Base-by-base conservation (phyloP, 768 basidiomycete genomes). In the Chalciporus sphaerocephalus region DNA sequence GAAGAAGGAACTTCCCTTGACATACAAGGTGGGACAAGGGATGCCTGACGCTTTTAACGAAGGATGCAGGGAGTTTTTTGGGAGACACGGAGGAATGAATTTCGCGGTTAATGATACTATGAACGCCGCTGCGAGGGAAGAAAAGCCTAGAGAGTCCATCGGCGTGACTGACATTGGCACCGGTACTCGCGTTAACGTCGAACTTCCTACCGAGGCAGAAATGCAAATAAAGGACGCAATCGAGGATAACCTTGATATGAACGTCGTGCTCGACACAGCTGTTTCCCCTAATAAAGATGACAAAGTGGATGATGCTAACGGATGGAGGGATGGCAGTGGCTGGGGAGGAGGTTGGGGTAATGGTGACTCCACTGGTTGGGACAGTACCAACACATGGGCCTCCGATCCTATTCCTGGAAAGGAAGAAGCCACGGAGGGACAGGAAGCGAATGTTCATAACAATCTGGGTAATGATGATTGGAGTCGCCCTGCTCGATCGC, bases 61-160 rank as follows among this genome's bases (percentile, higher is more conserved):
- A 23, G 80, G 71, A 0, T 82, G 76, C 53, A 64, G 66, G 12
- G 65, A 61, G 1, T 70, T 72, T 28, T 86, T 77, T 65, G 83
- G 76, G 13, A 58, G 57, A 24, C 72, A 73, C 48, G 66, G 71
- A 4, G 70, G 74, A 8, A 65, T 69, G 0, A 74, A 71, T 38
- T 65, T 65, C 52, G 40, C 53, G 2, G 12, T 51, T n/a, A 42
- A 46, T 15, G 50, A 44, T 30, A 46, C 46, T 28, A 42, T 43
- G 18, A 38, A 47, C 30, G 40, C 44, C 20, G 43, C 23, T 8
- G 12, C 44, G 12, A 30, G 40, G 10, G 44, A 52, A 22, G 23
- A 48, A 32, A 42, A 50, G 48, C 55, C 55, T 20, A 25, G 6
- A 43, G 18, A 48, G 12, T 39, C 20, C 5, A 48, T 65, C 16